Evolutionary conservation across 2,329 filamentous ascomycete genomes (phyloP), one percentile per base, ranked within the genome.

Genomic region (Arthrobotrys conoides): DNA sequence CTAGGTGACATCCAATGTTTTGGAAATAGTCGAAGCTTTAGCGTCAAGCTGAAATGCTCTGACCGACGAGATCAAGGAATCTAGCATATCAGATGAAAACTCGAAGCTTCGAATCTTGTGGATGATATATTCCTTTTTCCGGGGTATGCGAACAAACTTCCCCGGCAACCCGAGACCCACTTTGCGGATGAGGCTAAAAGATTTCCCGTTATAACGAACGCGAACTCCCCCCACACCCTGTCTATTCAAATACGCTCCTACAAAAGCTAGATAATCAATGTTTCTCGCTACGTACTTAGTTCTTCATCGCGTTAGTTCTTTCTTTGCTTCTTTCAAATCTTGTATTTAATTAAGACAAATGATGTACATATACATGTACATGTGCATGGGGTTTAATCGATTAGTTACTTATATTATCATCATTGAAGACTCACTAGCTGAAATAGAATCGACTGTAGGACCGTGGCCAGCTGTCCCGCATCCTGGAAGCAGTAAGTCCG

Each of bases 281-380:
- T 44, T 59, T 61, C 10, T 61, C 33, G 18, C 8, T 18, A 6
- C 16, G 4, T 38, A 6, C 16, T 38, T 38, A 2, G 12, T 46
- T 18, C 30, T 38, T 38, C 14, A 24, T 33, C 27, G 2, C 2
- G n/a, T 20, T 38, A 8, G 20, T n/a, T 61, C 3, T 33, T 61
- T 41, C 20, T 22, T 57, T 57, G 53, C 53, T 57, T 57, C 27
- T 36, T n/a, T 57, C 36, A 36, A 18, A 20, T 16, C 10, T 16
- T 5, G 14, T 38, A 20, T 59, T 38, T 61, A 38, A 8, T 38
- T 10, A 27, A 41, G 57, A 44, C 20, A 46, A 63, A 71, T 71
- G 67, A 71, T 71, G 67, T 71, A 51, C 51, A 22, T 71, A 8
- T 30, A 30, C 27, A 36, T 36, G 33, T 18, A 30, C 27, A 30